Conservation (phyloP, 2,329 filamentous ascomycete genomes). For the Magnaporthiopsis rhizophila region DNA sequence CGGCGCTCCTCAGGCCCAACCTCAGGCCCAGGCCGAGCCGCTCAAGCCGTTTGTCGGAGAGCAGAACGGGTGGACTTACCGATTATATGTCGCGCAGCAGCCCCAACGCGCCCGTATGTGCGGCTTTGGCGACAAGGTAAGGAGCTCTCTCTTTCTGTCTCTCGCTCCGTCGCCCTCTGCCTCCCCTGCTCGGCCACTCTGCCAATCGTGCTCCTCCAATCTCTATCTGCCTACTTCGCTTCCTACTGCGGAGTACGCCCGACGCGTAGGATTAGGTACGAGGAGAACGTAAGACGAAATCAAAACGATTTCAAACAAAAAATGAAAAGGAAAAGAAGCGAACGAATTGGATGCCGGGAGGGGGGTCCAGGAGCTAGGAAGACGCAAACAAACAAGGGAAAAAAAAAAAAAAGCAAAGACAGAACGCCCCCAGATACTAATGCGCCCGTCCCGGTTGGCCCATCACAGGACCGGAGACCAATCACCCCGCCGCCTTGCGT, state of each 20-base stretch:
- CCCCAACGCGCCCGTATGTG: slow-evolving; percentile 94
- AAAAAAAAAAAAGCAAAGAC: neutral
- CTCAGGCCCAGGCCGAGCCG: slow-evolving; percentile 5
- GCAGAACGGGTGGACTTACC: slow-evolving; percentile 14
- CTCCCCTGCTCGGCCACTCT: neutral
- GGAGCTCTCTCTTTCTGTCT: slow-evolving; percentile 17
- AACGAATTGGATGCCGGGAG: neutral
- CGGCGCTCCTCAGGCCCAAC: neutral
- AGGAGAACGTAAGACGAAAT: too few relatives aligned
- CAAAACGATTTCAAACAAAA: neutral
- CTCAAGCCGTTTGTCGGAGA: slow-evolving; percentile 14
- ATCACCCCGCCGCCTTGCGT: slow-evolving; percentile 95
- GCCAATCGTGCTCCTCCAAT: neutral
- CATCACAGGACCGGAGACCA: slow-evolving; percentile 74
- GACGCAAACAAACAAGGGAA: neutral
- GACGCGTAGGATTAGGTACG: neutral
- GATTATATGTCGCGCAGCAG: slow-evolving; percentile 69
- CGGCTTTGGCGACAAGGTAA: slow-evolving; percentile 93
- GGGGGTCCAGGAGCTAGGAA: neutral
- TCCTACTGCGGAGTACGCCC: neutral
- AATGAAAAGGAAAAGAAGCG: neutral
- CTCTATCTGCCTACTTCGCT: too few relatives aligned
- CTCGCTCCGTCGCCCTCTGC: neutral
- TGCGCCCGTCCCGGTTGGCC: neutral
- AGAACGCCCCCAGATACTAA: neutral